Percentiles rank a stretch among this genome's conserved stretches.
Evolutionary conservation across 2,329 filamentous ascomycete species (phyloP).

Genomic region (Clathrospora elynae): DNA sequence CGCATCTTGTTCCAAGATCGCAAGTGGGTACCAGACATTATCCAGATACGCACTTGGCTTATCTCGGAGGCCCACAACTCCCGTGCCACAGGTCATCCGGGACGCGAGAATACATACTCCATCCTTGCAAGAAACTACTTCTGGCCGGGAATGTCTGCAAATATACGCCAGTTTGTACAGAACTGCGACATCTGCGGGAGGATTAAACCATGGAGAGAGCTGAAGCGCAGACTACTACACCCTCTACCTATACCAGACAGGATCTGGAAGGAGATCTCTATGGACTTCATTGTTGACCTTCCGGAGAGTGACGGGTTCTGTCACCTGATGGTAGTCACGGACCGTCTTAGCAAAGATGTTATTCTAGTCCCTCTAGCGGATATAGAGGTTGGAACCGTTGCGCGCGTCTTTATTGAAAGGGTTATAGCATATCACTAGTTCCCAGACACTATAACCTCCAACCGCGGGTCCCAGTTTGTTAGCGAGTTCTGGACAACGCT

Average conservation of each 20-base stretch:
- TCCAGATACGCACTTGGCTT: background rate
- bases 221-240: slow-evolving; percentile 1
- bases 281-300: slow-evolving; percentile 4
- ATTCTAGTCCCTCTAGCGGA: background rate
- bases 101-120: background rate
- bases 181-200: background rate
- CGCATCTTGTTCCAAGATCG: background rate
- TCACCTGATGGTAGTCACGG: background rate
- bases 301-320: background rate
- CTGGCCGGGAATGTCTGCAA: background rate
- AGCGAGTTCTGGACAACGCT: slow-evolving; percentile 1
- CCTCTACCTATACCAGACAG: slow-evolving; percentile 3
- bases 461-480: background rate
- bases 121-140: background rate
- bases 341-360: background rate
- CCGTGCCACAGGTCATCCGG: background rate
- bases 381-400: background rate
- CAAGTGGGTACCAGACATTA: background rate
- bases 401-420: background rate
- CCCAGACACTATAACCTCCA: background rate
- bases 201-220: background rate
- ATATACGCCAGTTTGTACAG: background rate
- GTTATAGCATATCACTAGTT: slow-evolving; percentile 2
- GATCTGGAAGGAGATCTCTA: slow-evolving; percentile 1
- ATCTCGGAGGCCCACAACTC: background rate